Percentiles rank a stretch among this genome's conserved stretches.
Evolutionary conservation across 2,329 filamentous ascomycete genomes (phyloP).

Genomic region (Venturia carpophila): DNA sequence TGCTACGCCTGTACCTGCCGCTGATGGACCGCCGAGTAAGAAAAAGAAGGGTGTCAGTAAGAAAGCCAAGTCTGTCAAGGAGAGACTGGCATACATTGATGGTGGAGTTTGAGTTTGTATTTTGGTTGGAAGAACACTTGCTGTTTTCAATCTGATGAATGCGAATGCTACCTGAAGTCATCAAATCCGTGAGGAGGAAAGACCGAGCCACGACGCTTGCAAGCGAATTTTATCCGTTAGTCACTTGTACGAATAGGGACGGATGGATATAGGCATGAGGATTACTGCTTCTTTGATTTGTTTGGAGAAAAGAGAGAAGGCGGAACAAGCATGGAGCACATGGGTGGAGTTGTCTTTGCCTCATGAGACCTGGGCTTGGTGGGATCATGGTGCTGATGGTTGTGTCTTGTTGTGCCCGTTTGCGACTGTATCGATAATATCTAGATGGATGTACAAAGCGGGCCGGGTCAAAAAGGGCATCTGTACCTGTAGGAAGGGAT

Average conservation of each 20-base stretch:
- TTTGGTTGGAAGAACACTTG: background rate
- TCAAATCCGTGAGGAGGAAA: background rate
- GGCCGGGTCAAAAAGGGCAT: background rate
- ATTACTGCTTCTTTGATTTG: background rate
- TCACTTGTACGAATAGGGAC: background rate
- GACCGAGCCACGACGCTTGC: background rate
- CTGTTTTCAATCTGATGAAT: background rate
- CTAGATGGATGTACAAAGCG: background rate
- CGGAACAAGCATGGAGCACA: background rate
- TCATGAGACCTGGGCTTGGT: background rate
- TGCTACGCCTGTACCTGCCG: constrained; percentile 64
- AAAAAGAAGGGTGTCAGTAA: constrained; percentile 28
- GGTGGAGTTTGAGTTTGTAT: constrained; percentile 21
- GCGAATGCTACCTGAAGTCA: background rate
- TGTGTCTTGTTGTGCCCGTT: background rate
- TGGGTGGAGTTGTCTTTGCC: background rate
- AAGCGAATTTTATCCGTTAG: background rate
- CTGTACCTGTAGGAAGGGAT: background rate
- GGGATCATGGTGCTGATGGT: background rate
- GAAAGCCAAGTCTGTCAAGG: constrained; percentile 35
- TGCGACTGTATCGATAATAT: background rate
- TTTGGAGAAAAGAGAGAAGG: background rate
- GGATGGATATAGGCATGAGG: background rate
- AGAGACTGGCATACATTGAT: constrained; percentile 34
- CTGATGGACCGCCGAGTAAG: constrained; percentile 35